Evolutionary conservation across 1,284 basidiomycete species (phyloP), one percentile per base, ranked within the genome.

Genomic region (Sporisorium iseilematis-ciliati): DNA sequence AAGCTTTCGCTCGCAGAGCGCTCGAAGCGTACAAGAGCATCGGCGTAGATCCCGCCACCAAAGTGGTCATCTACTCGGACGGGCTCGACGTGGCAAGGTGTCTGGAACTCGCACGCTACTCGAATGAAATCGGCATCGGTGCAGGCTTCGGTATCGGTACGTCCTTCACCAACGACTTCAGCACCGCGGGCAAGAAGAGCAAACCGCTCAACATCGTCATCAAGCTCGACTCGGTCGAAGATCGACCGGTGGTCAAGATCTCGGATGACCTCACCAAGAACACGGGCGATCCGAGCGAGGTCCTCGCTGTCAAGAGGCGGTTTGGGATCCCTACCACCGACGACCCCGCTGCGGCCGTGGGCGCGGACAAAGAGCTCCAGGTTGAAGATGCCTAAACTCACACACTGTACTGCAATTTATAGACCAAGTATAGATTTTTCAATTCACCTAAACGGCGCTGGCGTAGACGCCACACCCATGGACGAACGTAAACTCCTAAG

Each of bases 191-290:
- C 1, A 35, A 57, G 2, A 70, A 58, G 40, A 81, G 79, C 38
- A 76, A 71, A 16, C 64, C 83, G 25, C 65, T 85, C 35, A 85
- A 85, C 57, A 83, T 85, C 23, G 83, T 85, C 49, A 80, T 85
- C 73, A 85, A 85, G 63, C 65, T 85, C 8, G 63, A 71, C 52
- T 67, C 55, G 38, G 74, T 85, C 40, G 70, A 83, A 14, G 79
- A 72, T 11, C 45, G 55, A 26, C 78, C 65, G 8, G 75, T 78
- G 18, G 82, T 85, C n/a, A 85, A 85, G 57, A 85, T 85, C 57
- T 75, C 69, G 48, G 83, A 85, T 58, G 83, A 85, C 46, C 63
- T 85, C 29, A 83, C 80, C 12, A 85, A 85, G 68, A 85, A 84
- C 49, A 82, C 82, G 2, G 83, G 83, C 35, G 82, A 83, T 46